These are phyloP conservation scores for Fusarium mexicanum DNA, from an alignment of 2,329 filamentous ascomycete species.

Conservation along the genomic window DNA sequence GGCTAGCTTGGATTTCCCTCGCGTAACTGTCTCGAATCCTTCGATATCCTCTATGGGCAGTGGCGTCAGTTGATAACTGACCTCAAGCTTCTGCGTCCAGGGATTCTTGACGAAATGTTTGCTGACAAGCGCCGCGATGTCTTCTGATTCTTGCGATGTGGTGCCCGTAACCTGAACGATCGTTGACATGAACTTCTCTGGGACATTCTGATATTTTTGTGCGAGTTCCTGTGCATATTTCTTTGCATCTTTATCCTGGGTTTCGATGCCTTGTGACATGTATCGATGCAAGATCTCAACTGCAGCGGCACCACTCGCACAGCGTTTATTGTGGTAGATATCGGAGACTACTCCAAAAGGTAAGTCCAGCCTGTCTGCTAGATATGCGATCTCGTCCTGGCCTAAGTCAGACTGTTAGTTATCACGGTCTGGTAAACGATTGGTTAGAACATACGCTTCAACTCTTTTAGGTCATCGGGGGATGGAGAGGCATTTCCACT, in stretches of 20 bases:
- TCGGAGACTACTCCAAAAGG: constrained; percentile 53
- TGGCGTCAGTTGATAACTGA: constrained; percentile 53
- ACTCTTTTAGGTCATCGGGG: constrained; percentile 38
- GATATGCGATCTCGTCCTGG: constrained; percentile 54
- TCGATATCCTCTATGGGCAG: constrained; percentile 48
- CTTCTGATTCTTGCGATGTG: constrained; percentile 48
- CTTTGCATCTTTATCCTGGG: constrained; percentile 45
- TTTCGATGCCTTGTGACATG: constrained; percentile 50
- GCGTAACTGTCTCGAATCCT: constrained; percentile 33
- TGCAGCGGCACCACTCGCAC: constrained; percentile 53
- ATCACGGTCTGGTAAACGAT: neutral
- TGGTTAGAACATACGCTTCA: constrained; percentile 42
- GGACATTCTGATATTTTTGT: constrained; percentile 54
- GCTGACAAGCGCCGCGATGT: constrained; percentile 55
- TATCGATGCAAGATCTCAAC: constrained; percentile 56
- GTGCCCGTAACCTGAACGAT: constrained; percentile 54
- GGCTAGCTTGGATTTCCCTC: constrained; percentile 22
- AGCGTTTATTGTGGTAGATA: constrained; percentile 52
- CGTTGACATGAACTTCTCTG: constrained; percentile 54
- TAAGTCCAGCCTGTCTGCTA: constrained; percentile 56
- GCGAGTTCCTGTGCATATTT: constrained; percentile 48
- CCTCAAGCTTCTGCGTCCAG: constrained; percentile 48
- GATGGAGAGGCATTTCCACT: constrained; percentile 27
- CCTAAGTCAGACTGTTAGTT: constrained; percentile 33
- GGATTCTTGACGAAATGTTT: constrained; percentile 54